Base-by-base conservation (phyloP, 805 yeast species). In the Sugiyamaella smithiae region DNA sequence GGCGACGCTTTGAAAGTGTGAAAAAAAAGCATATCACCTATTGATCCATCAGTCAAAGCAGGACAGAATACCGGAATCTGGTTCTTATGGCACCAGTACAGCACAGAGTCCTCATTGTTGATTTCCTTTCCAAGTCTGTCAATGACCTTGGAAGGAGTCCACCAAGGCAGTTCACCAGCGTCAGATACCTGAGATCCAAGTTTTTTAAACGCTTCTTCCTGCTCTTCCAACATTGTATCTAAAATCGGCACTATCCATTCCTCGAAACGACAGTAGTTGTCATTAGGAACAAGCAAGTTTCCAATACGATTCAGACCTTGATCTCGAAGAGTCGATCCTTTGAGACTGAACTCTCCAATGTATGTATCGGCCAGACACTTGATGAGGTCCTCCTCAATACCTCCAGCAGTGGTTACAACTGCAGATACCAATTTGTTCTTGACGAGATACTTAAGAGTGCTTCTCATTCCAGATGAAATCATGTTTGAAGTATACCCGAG, bases 251-350 rank as follows among this genome's bases (percentile, higher is more conserved):
- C 95, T 57, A 95, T 87, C 99, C 99, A 93, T 67, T 95, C 99
- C 70, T 93, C 99, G 64, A 93, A 93, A 64, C 81, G 82, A 73
- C 98, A 91, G 73, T 93, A 93, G 72, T 93, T 93, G 67, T 93
- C 99, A 66, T 93, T 93, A 49, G 99, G 99, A 45, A 93, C 98
- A 58, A 93, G 76, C 67, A 93, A 75, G 67, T 93, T 95, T 55
- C 99, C 99, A 61, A 95, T 93, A 70, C 99, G 84, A 74, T 93
- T 93, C 85, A 93, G 82, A 55, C 99, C 99, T 67, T 89, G 84
- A 44, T 88, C 96, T 68, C 99, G 82, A 55, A 93, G 77, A 42
- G 76, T 74, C 49, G 82, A 74, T 52, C 99, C 99, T 12, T 82
- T 80, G 57, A 91, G 74, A 38, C 84, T 67, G 67, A 89, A 93